Evolutionary conservation across 495 filamentous ascomycete genomes (phyloP), one percentile per base, ranked within the genome.

Genomic region (Neurospora discreta): DNA sequence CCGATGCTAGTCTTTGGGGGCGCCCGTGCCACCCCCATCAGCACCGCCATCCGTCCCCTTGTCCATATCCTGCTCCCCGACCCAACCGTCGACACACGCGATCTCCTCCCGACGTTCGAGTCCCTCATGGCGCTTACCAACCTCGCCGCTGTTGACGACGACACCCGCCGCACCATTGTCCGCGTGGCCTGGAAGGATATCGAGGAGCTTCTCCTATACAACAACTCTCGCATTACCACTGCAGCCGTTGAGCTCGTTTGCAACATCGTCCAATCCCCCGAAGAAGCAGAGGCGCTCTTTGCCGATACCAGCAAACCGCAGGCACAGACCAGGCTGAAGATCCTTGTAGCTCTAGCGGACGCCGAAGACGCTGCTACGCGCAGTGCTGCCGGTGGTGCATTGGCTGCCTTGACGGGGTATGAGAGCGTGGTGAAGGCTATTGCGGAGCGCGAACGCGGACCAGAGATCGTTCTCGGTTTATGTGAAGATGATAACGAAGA

Each of bases 41-140:
- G 88, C 30, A 89, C 90, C 65, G 91, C 93, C 71, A 90, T 97
- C 71, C 88, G 91, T 1, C 93, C 94, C 18, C 86, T 99, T 4
- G 78, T 91, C 18, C 87, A 87, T 23, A 90, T 98, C 38, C 85
- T 98, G 18, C 78, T 82, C 1, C 81, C 85, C 8, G 84, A 89
- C 42, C 81, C 85, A 1, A 78, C 81, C 26, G 87, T 90, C 30
- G 90, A 92, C 16, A 87, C 88, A 1, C 88, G 90, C 60, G 90
- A 95, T 78, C 89, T 98, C n/a, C 86, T 98, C 8, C 93, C 94
- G 0, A 88, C 90, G 4, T 99, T 98, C 77, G 95, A 99, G 78
- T 87, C 91, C 3, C 85, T 98, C 16, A 88, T 98, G 71, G 96
- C 95, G 3, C 87, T 99, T 39, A 97, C 95, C 1, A 99, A 99